Percentiles rank a stretch among this genome's conserved stretches.
phyloP scores from a whole-genome alignment of 495 filamentous ascomycete genomes.

The Evansstolkia leycettana region DNA sequence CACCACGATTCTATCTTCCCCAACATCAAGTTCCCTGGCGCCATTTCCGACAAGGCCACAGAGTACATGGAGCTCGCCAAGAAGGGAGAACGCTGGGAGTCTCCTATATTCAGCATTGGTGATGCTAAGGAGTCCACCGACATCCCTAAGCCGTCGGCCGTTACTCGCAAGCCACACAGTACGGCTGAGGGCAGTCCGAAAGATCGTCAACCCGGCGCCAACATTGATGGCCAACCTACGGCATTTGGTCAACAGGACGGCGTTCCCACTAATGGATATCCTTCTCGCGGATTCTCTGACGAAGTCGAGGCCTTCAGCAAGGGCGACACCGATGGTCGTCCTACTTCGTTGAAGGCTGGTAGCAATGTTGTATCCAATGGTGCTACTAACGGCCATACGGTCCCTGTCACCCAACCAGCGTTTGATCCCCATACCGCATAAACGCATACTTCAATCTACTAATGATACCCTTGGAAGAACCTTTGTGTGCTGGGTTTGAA shows the following conservation, averaged over 20 bases:
- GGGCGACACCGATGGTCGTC: constrained; percentile 9
- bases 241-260: constrained; percentile 3
- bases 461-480: too few relatives aligned
- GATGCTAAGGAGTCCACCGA: constrained; percentile 56
- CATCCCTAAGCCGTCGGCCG: constrained; percentile 48
- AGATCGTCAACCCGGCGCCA: constrained; percentile 4
- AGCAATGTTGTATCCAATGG: background rate
- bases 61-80: constrained; percentile 81
- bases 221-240: constrained; percentile 4
- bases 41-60: constrained; percentile 87
- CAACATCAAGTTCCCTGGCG: constrained; percentile 74
- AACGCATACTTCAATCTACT: too few relatives aligned
- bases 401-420: constrained; percentile 8
- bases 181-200: constrained; percentile 14
- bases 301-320: constrained; percentile 42
- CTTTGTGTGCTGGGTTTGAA: too few relatives aligned
- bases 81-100: constrained; percentile 91
- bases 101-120: constrained; percentile 85
- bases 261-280: constrained; percentile 12
- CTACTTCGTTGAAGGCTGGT: background rate
- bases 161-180: constrained; percentile 56
- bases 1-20: constrained; percentile 86
- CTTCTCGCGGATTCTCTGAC: constrained; percentile 37
- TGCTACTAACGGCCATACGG: background rate
- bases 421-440: background rate